phyloP scores from a whole-genome alignment of 305 asterid species.

The Fraxinus greggii region DNA sequence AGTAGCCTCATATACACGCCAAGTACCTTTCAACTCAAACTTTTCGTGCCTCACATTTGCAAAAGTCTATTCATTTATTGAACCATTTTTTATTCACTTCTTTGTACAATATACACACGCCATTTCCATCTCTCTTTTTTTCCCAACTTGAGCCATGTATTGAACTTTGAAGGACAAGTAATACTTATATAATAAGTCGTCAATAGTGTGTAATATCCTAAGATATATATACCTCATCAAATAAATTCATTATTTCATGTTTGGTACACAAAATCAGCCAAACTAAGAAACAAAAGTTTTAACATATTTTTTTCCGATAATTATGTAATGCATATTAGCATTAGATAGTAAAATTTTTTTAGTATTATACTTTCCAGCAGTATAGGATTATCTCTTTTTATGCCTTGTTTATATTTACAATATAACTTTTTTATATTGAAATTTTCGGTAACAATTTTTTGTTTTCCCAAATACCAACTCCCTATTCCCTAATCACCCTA shows the following conservation, averaged over 20 bases:
- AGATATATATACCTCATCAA: background rate
- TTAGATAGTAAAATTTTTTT: background rate
- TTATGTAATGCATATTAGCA: background rate
- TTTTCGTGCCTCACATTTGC: background rate
- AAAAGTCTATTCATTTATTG: background rate
- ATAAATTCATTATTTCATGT: background rate
- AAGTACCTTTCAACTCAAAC: background rate
- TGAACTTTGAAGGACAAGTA: background rate
- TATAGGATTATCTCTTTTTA: background rate
- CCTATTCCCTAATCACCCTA: too few relatives aligned
- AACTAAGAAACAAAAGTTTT: too few relatives aligned
- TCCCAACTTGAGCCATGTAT: background rate
- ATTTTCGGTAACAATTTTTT: too few relatives aligned
- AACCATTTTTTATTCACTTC: background rate
- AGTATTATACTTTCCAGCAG: background rate
- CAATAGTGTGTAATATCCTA: too few relatives aligned
- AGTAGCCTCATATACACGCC: background rate
- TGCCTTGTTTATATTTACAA: background rate
- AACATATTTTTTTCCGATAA: background rate
- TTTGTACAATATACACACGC: background rate
- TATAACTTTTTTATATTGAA: too few relatives aligned
- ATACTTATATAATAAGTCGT: too few relatives aligned
- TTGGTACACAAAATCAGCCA: background rate
- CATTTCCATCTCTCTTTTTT: background rate
- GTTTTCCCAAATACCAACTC: too few relatives aligned